These are phyloP conservation scores for Ogataea zsoltii DNA, from an alignment of 805 yeast genomes.

Conservation along the genomic window DNA sequence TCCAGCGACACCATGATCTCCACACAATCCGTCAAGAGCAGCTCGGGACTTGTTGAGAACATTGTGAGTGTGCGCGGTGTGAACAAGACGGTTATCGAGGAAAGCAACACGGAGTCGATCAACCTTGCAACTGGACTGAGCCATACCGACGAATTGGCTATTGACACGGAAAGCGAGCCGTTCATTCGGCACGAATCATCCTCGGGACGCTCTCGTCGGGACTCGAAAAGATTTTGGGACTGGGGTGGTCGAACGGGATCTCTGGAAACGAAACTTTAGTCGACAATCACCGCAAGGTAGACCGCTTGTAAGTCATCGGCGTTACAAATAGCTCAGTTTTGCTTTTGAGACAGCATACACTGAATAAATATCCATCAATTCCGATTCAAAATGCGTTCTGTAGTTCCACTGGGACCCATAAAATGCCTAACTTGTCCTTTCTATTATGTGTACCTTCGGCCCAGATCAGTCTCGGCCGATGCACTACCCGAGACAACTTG, in stretches of 20 bases:
- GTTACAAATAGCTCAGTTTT: no score
- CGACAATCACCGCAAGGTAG: no score
- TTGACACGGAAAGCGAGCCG: constrained; percentile 11
- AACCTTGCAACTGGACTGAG: constrained; percentile 15
- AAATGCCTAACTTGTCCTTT: no score
- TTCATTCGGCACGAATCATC: constrained; percentile 5
- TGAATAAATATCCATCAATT: no score
- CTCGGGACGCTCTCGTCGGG: constrained; percentile 15
- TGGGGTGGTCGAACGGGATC: constrained; percentile 14
- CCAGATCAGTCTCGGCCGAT: not conserved
- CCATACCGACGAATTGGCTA: not conserved
- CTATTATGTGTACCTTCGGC: no score
- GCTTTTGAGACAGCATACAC: no score
- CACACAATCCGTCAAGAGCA: constrained; percentile 24
- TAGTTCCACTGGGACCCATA: no score
- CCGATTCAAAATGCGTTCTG: no score
- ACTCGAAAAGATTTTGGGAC: constrained; percentile 28
- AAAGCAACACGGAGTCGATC: constrained; percentile 37
- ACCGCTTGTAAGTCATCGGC: no score
- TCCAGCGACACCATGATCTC: constrained; percentile 12
- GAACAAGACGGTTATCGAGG: constrained; percentile 81
- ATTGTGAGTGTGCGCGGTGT: constrained; percentile 84
- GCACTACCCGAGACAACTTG: not conserved
- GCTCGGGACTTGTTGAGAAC: constrained; percentile 75
- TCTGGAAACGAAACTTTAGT: no score